Evolutionary conservation across 1,284 basidiomycete genomes (phyloP), one percentile per base, ranked within the genome.

Genomic region (Puccinia novopanici): DNA sequence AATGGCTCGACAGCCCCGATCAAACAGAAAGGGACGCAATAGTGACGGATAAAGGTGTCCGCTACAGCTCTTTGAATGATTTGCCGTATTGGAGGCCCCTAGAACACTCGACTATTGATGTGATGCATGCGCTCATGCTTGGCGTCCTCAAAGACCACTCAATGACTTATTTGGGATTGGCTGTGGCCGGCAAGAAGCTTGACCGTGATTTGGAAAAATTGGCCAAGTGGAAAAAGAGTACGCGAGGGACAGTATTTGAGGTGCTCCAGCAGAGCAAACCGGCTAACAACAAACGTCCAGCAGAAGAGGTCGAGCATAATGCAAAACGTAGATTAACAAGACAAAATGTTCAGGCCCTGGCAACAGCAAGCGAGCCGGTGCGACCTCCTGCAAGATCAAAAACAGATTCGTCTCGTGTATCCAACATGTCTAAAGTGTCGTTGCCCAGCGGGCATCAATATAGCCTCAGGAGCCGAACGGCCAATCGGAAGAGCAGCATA

Each of bases 111-210:
- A 45, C 15, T 45, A 45, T 45, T 45, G 42, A 45, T 45, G 42
- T 45, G 15, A 45, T 45, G 57, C 74, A 75, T 59, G 57, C 55
- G 17, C 34, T 75, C 13, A 37, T 75, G 57, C 74, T 75, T 61
- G 74, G 74, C 42, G 50, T 75, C 3, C 34, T 48, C 17, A 75
- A 75, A 34, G 74, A 75, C 27, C 52, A 74, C 27, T 55, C 72
- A 24, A 13, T 74, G 15, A 37, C 72, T 15, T 54, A 42, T 19
- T 54, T 57, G 6, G 52, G 52, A 19, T 13, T 74, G 27, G 50
- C 45, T 12, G 37, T 30, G 15, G 55, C 72, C 17, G 72, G 72
- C 17, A 74, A 55, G n/a, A 54, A 52, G 42, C 48, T 34, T 19
- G 50, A 74, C 34, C 13, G 19, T 17, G 30, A 65, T 65, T n/a